Base-by-base conservation (phyloP, 306 rosid species). In the Vigna reflexopilosa region DNA sequence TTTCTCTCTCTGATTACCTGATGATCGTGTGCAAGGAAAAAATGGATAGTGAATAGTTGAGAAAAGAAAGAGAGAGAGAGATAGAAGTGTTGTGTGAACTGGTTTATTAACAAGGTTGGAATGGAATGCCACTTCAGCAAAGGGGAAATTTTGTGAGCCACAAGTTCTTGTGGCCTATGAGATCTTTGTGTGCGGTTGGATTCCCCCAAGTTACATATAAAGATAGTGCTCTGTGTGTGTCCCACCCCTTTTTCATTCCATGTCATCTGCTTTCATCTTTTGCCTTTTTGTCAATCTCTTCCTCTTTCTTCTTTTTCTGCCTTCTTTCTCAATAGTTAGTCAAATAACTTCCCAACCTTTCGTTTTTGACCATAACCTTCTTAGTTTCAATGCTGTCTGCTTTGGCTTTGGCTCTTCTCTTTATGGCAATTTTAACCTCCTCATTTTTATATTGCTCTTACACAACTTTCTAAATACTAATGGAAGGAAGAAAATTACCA, bases 131-230 rank as follows among this genome's bases (percentile, higher is more conserved):
- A 91, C 84, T 36, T 90, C 91, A 87, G 79, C 89, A 75, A 76
- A 52, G 81, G 58, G 49, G 59, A 70, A 80, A 83, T 1, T 17
- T 87, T 91, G 84, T 77, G 92, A 91, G 87, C 98, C 98, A 93
- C 98, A 88, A 91, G 81, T 89, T 88, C 87, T 72, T 90, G 96
- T 91, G 96, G 93, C 84, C 79, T 81, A 72, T 73, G 83, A 87
- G 91, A 91, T 90, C 90, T 89, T 83, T 70, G 89, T 72, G 84
- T 83, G 89, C 85, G 70, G 89, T 86, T 88, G 89, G 96, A 89
- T 90, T 91, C 94, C 87, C 83, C 71, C 81, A 80, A 87, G 82
- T 80, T 85, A 75, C 78, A 81, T 78, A 17, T 66, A 86, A 90
- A 86, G 97, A 90, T 85, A 77, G 85, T 83, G 89, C 86, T 84